Evolutionary conservation across 2,329 filamentous ascomycete species (phyloP).

Genomic region (Aplosporella prunicola): DNA sequence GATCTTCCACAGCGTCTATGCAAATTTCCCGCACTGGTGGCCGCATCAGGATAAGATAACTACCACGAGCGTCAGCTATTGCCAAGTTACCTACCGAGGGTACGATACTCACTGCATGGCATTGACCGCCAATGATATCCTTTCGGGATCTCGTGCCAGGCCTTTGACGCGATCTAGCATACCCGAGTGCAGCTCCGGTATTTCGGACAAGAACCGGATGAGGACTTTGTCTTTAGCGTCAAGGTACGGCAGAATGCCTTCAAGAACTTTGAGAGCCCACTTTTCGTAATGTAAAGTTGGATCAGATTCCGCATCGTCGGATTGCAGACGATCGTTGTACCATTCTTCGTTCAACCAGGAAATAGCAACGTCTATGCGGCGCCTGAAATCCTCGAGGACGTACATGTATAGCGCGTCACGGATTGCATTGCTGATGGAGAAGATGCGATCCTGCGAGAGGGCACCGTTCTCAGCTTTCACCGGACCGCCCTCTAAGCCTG

Average conservation of each 20-base stretch:
- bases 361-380: constrained; percentile 80
- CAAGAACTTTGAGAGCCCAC: constrained; percentile 72
- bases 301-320: constrained; percentile 35
- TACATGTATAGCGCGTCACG: constrained; percentile 75
- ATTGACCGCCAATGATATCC: constrained; percentile 49
- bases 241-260: constrained; percentile 84
- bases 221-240: constrained; percentile 83
- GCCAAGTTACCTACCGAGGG: not conserved
- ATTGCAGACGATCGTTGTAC: constrained; percentile 72
- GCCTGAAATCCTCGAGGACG: constrained; percentile 84
- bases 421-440: constrained; percentile 57
- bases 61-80: constrained; percentile 13
- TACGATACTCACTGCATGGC: constrained; percentile 43
- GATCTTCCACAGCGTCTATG: constrained; percentile 48
- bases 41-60: constrained; percentile 49
- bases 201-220: constrained; percentile 83
- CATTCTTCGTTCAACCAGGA: constrained; percentile 96
- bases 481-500: constrained; percentile 53
- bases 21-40: constrained; percentile 49
- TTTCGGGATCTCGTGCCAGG: constrained; percentile 54
- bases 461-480: constrained; percentile 46
- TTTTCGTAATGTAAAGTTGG: constrained; percentile 57
- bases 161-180: constrained; percentile 64
- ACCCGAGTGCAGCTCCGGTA: constrained; percentile 65
- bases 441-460: constrained; percentile 20